Percentiles rank a stretch among this genome's conserved stretches.
phyloP scores from a whole-genome alignment of 257 asterid genomes.

The Solanum arcanum region DNA sequence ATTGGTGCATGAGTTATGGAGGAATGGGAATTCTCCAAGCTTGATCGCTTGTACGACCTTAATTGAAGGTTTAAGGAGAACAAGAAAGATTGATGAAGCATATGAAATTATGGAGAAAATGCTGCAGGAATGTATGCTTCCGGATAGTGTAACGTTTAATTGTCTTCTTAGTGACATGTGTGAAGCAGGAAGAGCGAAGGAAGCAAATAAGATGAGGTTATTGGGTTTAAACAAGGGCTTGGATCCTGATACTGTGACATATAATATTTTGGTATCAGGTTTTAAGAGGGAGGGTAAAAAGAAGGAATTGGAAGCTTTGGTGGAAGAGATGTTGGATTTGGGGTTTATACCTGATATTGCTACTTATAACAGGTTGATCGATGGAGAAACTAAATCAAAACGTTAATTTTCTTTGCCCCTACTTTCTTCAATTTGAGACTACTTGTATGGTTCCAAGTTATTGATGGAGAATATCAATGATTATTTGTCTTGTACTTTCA shows the following conservation, averaged over 20 bases:
- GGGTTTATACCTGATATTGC: slow-evolving; percentile 73
- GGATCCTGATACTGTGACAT: slow-evolving; percentile 58
- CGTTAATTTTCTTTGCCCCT: not conserved
- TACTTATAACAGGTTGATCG: slow-evolving; percentile 62
- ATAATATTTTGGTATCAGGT: slow-evolving; percentile 63
- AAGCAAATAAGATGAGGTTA: slow-evolving; percentile 69
- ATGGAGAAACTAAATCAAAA: slow-evolving; percentile 35
- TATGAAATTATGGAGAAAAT: slow-evolving; percentile 38
- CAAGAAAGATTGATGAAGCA: slow-evolving; percentile 26
- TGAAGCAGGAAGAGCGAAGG: slow-evolving; percentile 35
- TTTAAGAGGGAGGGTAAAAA: slow-evolving; percentile 49
- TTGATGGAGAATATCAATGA: not conserved
- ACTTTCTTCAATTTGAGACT: not conserved
- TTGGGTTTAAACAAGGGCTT: slow-evolving; percentile 65
- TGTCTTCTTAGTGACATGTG: slow-evolving; percentile 70
- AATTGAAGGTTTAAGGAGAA: slow-evolving; percentile 52
- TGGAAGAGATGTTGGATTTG: slow-evolving; percentile 84
- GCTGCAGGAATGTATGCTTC: slow-evolving; percentile 44
- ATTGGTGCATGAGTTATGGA: slow-evolving; percentile 64
- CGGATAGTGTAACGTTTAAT: slow-evolving; percentile 71
- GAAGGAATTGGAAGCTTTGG: slow-evolving; percentile 63
- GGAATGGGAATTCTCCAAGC: slow-evolving; percentile 44
- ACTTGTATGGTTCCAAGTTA: not conserved
- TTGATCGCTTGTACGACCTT: slow-evolving; percentile 55
- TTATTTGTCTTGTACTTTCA: not conserved